phyloP scores from a whole-genome alignment of 2,329 filamentous ascomycete genomes.

The Alternaria hordeiaustralica region DNA sequence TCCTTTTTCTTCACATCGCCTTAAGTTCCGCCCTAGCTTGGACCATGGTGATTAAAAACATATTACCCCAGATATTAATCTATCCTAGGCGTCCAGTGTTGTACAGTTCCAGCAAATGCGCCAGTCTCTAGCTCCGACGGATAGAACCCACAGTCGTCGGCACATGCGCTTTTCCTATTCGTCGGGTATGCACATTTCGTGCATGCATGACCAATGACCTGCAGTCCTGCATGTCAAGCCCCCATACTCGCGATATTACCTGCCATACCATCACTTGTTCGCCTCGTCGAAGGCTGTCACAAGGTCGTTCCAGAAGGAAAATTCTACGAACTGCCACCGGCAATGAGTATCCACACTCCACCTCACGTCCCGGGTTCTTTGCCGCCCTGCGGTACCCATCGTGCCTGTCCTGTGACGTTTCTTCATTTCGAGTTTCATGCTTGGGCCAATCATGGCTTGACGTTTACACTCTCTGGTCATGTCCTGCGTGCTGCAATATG shows the following conservation, averaged over 20 bases:
- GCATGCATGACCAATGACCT: slow-evolving; percentile 10
- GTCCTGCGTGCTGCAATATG: slow-evolving; percentile 31
- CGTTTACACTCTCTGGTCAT: slow-evolving; percentile 20
- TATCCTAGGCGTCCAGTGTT: slow-evolving; percentile 24
- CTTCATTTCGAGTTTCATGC: slow-evolving; percentile 37
- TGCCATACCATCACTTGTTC: slow-evolving; percentile 20
- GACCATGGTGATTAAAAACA: slow-evolving; percentile 28
- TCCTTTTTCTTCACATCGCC: slow-evolving; percentile 8
- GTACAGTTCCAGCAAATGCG: slow-evolving; percentile 20
- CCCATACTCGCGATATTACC: slow-evolving; percentile 34
- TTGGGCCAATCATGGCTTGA: slow-evolving; percentile 28
- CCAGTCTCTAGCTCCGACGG: slow-evolving; percentile 12
- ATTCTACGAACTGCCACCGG: slow-evolving; percentile 26
- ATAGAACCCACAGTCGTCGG: slow-evolving; percentile 1
- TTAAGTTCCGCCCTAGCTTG: slow-evolving; percentile 21
- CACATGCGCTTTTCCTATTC: slow-evolving; percentile 11
- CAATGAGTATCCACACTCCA: slow-evolving; percentile 24
- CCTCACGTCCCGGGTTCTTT: slow-evolving; percentile 27
- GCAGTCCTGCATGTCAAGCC: slow-evolving; percentile 17
- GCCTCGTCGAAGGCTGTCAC: slow-evolving; percentile 26
- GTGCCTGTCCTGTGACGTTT: slow-evolving; percentile 23
- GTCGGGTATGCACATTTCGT: neutral
- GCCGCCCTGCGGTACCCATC: slow-evolving; percentile 21
- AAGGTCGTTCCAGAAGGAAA: slow-evolving; percentile 19
- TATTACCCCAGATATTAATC: slow-evolving; percentile 45